These are phyloP conservation scores for Talaromyces sp. DNA, from an alignment of 2,329 filamentous ascomycete genomes.

Conservation along the genomic window DNA sequence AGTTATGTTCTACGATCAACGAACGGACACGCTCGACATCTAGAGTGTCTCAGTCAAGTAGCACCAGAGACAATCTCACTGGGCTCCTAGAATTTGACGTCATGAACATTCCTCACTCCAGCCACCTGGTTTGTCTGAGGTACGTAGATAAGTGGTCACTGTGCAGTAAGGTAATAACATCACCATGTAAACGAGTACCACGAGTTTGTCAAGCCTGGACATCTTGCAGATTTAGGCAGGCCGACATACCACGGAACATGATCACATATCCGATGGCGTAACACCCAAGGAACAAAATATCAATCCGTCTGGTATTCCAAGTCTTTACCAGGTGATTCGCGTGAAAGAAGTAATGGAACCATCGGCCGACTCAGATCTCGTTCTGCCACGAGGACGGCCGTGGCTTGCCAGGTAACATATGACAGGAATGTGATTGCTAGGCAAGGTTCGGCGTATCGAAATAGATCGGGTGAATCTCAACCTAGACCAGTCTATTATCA, in stretches of 20 bases:
- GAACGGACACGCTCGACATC: neutral
- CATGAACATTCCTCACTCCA: constrained; percentile 11
- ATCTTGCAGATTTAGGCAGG: neutral
- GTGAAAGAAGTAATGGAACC: neutral
- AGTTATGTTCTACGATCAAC: neutral
- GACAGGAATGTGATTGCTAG: constrained; percentile 7
- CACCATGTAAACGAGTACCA: neutral
- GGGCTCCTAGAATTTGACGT: constrained; percentile 2
- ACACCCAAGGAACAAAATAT: no score
- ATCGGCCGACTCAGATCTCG: neutral
- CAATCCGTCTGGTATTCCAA: neutral
- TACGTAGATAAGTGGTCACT: neutral
- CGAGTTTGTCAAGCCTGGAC: neutral
- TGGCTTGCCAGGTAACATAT: constrained; percentile 4
- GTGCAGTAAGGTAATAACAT: neutral
- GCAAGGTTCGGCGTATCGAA: neutral
- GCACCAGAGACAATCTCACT: neutral
- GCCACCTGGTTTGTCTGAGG: neutral
- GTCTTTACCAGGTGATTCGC: neutral
- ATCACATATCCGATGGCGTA: neutral
- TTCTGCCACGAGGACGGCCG: constrained; percentile 7
- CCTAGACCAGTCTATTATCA: neutral
- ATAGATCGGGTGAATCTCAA: neutral
- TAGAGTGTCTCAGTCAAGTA: neutral
- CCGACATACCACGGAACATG: neutral